A percentile compares a stretch with the other conserved stretches of the same genome.
phyloP scores from a whole-genome alignment of 2,329 filamentous ascomycete genomes.

The Colletotrichum tanaceti region DNA sequence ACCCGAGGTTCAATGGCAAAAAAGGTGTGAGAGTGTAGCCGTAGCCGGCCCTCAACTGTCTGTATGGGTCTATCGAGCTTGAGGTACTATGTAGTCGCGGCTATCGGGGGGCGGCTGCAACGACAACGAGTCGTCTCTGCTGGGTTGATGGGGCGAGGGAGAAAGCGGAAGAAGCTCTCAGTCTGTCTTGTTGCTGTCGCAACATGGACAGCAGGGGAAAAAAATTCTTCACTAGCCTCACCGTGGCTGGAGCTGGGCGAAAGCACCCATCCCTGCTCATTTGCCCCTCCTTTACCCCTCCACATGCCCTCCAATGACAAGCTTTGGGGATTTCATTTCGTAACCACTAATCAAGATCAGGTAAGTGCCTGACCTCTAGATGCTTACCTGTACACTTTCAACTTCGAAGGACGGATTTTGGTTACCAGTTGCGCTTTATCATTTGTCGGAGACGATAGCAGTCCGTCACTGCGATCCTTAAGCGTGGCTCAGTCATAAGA shows the following conservation, averaged over 20 bases:
- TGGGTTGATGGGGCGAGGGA: conserved; percentile 24
- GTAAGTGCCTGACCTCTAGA: background rate
- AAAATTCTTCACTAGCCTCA: conserved; percentile 37
- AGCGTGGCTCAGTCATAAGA: too few relatives aligned
- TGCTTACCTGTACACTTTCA: conserved; percentile 4
- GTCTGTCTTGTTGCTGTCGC: conserved; percentile 31
- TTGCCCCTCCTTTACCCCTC: conserved; percentile 40
- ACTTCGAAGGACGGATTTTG: background rate
- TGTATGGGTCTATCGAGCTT: conserved; percentile 19
- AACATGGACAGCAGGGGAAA: conserved; percentile 31
- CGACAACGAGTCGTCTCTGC: conserved; percentile 2
- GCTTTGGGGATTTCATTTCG: background rate
- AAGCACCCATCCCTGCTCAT: conserved; percentile 18
- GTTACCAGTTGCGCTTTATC: background rate
- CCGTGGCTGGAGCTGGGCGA: conserved; percentile 30
- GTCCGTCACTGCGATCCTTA: too few relatives aligned
- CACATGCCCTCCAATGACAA: conserved; percentile 24
- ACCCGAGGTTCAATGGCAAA: conserved; percentile 37
- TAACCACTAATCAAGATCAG: background rate
- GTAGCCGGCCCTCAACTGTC: conserved; percentile 14
- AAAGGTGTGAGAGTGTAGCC: conserved; percentile 12
- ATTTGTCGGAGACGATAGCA: too few relatives aligned
- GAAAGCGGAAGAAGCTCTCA: conserved; percentile 39
- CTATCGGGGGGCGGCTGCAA: conserved; percentile 16
- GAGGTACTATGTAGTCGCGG: conserved; percentile 25